phyloP scores from a whole-genome alignment of 305 asterid species.

The Vinca major region DNA sequence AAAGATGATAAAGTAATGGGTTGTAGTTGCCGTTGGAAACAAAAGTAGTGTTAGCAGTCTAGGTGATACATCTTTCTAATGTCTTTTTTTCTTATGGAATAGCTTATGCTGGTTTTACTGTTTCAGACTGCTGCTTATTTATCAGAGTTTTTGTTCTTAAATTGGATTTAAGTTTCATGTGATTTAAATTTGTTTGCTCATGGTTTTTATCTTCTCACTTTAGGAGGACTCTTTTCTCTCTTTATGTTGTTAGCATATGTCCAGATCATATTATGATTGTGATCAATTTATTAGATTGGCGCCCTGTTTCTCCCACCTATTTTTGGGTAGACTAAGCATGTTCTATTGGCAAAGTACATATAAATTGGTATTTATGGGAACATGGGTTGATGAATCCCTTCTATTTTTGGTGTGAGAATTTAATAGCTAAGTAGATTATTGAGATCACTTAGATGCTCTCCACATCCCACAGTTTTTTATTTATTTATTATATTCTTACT shows the following conservation, averaged over 20 bases:
- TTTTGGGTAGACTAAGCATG: too few species aligned
- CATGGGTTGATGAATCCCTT: not conserved
- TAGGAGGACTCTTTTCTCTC: conserved; percentile 20
- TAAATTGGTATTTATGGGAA: too few species aligned
- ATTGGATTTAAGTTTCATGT: conserved; percentile 20
- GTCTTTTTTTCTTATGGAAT: conserved; percentile 22
- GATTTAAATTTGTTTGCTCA: conserved; percentile 36
- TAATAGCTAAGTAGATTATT: not conserved
- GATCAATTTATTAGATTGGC: too few species aligned
- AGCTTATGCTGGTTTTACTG: conserved; percentile 27
- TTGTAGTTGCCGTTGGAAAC: conserved; percentile 27
- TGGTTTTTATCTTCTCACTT: conserved; percentile 23
- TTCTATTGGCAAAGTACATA: too few species aligned
- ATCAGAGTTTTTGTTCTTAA: conserved; percentile 19
- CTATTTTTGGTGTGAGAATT: not conserved
- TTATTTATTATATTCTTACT: not conserved
- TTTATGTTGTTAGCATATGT: too few species aligned
- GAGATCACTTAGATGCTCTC: not conserved
- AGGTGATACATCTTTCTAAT: conserved; percentile 31
- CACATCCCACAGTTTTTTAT: not conserved
- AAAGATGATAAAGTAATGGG: conserved; percentile 24
- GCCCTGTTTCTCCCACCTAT: too few species aligned
- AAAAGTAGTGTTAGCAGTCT: conserved; percentile 26
- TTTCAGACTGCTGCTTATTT: conserved; percentile 53
- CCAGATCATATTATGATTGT: too few species aligned